Percentiles rank a stretch among this genome's conserved stretches.
phyloP scores from a whole-genome alignment of 2,329 filamentous ascomycete species.

The Sporothrix humicola region DNA sequence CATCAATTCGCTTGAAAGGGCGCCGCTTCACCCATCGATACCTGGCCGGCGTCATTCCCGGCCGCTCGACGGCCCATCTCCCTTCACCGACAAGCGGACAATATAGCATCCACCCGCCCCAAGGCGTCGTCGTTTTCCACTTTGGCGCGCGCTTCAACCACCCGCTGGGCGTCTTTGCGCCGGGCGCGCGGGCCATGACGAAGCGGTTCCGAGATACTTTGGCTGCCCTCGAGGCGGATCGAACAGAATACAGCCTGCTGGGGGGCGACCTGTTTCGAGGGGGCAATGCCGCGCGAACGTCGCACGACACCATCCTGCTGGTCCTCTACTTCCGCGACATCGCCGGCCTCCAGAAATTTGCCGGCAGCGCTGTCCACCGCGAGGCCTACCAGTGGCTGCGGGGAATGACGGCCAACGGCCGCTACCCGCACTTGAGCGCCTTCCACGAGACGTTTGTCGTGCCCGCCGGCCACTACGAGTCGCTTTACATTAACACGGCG shows the following conservation, averaged over 20 bases:
- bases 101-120: not conserved
- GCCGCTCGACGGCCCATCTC: slow-evolving; percentile 46
- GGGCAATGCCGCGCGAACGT: slow-evolving; percentile 31
- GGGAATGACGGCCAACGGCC: not conserved
- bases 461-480: slow-evolving; percentile 35
- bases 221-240: slow-evolving; percentile 40
- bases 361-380: slow-evolving; percentile 34
- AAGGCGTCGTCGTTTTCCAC: slow-evolving; percentile 48
- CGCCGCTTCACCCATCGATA: slow-evolving; percentile 39
- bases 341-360: slow-evolving; percentile 37
- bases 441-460: slow-evolving; percentile 40
- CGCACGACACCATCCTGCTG: slow-evolving; percentile 37
- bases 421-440: slow-evolving; percentile 33
- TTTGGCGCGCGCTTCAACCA: slow-evolving; percentile 54
- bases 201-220: slow-evolving; percentile 50
- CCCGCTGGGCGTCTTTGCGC: slow-evolving; percentile 56
- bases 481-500: slow-evolving; percentile 37
- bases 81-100: slow-evolving; percentile 34
- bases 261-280: slow-evolving; percentile 51
- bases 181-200: slow-evolving; percentile 50
- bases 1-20: slow-evolving; percentile 15
- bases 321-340: slow-evolving; percentile 38
- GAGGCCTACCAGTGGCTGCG: slow-evolving; percentile 35
- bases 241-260: slow-evolving; percentile 53
- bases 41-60: slow-evolving; percentile 42